Percentiles rank a stretch among this genome's conserved stretches.
Evolutionary conservation across 495 filamentous ascomycete genomes (phyloP).

Genomic region (Penicillium herquei): DNA sequence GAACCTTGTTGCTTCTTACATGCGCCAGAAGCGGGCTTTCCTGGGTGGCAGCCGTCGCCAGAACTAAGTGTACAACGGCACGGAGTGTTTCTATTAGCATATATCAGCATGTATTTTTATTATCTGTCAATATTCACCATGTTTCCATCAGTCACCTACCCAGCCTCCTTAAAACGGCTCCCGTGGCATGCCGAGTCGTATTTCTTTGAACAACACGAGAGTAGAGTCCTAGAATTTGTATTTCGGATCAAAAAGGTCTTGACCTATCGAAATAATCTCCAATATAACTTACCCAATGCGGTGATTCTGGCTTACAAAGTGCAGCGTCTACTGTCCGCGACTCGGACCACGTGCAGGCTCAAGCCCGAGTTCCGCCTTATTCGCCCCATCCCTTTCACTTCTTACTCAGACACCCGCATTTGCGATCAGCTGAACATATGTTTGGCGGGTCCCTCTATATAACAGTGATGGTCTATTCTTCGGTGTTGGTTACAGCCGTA

Average conservation of each 20-base stretch:
- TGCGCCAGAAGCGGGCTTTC: conserved; percentile 56
- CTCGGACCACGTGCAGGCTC: conserved; percentile 1
- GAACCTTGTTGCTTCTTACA: conserved; percentile 67
- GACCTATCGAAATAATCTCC: neutral
- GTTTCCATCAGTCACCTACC: neutral
- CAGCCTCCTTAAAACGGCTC: too few relatives aligned
- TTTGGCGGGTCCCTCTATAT: neutral
- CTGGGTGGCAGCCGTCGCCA: conserved; percentile 26
- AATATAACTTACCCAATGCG: neutral
- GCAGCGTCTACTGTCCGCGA: neutral
- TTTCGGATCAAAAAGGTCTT: neutral
- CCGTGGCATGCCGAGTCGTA: too few relatives aligned
- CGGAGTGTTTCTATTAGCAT: conserved; percentile 21
- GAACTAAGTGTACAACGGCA: conserved; percentile 16
- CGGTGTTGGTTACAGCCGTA: conserved; percentile 20
- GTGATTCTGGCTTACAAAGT: neutral
- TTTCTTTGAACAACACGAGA: too few relatives aligned
- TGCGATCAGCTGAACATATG: neutral
- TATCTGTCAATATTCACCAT: conserved; percentile 34
- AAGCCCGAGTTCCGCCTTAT: conserved; percentile 3
- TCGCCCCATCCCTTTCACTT: neutral
- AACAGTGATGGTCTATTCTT: conserved; percentile 7
- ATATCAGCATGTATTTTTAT: conserved; percentile 37
- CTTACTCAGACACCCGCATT: neutral
- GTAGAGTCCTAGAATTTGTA: too few relatives aligned